Evolutionary conservation across 306 rosid genomes (phyloP).

Genomic region (Betula pendula): DNA sequence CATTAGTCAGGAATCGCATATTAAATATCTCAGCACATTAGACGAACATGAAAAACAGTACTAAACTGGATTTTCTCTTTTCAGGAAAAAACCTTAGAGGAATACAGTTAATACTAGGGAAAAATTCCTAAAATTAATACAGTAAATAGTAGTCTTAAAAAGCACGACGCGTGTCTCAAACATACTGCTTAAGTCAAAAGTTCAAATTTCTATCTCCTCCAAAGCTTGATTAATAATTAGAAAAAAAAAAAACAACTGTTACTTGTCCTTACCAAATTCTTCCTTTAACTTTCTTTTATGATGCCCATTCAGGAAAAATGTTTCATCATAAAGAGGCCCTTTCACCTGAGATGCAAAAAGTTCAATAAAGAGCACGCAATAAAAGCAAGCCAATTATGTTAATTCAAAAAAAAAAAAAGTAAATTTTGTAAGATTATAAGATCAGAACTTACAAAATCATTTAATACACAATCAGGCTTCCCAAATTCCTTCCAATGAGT

Average conservation of each 20-base stretch:
- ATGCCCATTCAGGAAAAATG: conserved; percentile 59
- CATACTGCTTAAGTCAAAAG: neutral
- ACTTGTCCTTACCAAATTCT: conserved; percentile 73
- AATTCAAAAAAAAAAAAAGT: neutral
- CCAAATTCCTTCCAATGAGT: conserved; percentile 56
- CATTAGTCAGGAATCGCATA: neutral
- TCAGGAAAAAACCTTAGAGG: conserved; percentile 9
- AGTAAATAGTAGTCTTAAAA: neutral
- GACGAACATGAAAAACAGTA: neutral
- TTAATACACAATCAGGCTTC: conserved; percentile 41
- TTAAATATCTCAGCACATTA: neutral
- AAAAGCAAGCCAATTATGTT: conserved; percentile 27
- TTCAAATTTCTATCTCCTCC: conserved; percentile 25
- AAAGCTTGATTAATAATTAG: conserved; percentile 19
- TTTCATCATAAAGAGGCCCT: conserved; percentile 71
- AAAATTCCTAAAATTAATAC: neutral
- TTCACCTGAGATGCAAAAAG: conserved; percentile 53
- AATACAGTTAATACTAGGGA: neutral
- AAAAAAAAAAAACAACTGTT: conserved; percentile 6
- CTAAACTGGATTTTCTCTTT: neutral
- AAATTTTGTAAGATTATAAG: neutral
- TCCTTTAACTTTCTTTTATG: conserved; percentile 83
- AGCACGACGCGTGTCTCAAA: neutral
- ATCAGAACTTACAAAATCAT: conserved; percentile 53
- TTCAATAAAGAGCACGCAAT: conserved; percentile 29